A percentile compares a stretch with the other conserved stretches of the same genome.
phyloP scores from a whole-genome alignment of 164 flowering plant genomes.

The Chimonanthus praecox region DNA sequence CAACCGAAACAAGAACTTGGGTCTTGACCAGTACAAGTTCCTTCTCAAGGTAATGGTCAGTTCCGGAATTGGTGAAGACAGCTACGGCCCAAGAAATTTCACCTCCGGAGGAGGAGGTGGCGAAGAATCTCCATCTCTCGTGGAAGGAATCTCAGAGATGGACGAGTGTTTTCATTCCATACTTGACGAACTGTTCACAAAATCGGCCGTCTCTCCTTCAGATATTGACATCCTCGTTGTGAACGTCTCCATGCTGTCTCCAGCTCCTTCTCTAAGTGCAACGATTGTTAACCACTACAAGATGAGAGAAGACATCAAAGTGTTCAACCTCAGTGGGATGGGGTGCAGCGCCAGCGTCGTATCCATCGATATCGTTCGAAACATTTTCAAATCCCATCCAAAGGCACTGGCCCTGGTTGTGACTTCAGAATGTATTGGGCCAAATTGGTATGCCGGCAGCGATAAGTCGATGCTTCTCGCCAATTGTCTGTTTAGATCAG shows the following conservation, averaged over 20 bases:
- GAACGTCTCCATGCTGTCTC: slow-evolving; percentile 52
- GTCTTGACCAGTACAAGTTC: slow-evolving; percentile 18
- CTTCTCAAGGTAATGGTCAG: slow-evolving; percentile 15
- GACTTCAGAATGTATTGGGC: slow-evolving; percentile 7
- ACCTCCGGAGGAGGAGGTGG: not conserved
- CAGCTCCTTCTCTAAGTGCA: slow-evolving; percentile 46
- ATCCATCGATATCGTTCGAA: slow-evolving; percentile 8
- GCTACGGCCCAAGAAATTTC: slow-evolving; percentile 18
- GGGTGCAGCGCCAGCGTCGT: slow-evolving; percentile 17
- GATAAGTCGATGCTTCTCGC: slow-evolving; percentile 14
- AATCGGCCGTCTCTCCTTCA: slow-evolving; percentile 36
- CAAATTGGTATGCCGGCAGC: slow-evolving; percentile 11
- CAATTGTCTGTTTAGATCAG: slow-evolving; percentile 14
- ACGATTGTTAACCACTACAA: slow-evolving; percentile 58
- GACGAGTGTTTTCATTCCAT: slow-evolving; percentile 46
- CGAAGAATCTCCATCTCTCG: slow-evolving; percentile 4
- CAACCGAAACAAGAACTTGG: slow-evolving; percentile 19
- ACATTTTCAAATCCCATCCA: slow-evolving; percentile 5
- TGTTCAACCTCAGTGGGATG: slow-evolving; percentile 10
- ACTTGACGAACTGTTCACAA: slow-evolving; percentile 47
- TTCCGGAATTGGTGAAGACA: slow-evolving; percentile 17
- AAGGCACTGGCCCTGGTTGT: slow-evolving; percentile 9
- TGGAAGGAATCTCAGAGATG: slow-evolving; percentile 37
- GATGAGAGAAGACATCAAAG: slow-evolving; percentile 17
- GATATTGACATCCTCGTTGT: slow-evolving; percentile 63